Evolutionary conservation across 106 monocot genomes (phyloP).

Genomic region (Xerophyta viscosa): DNA sequence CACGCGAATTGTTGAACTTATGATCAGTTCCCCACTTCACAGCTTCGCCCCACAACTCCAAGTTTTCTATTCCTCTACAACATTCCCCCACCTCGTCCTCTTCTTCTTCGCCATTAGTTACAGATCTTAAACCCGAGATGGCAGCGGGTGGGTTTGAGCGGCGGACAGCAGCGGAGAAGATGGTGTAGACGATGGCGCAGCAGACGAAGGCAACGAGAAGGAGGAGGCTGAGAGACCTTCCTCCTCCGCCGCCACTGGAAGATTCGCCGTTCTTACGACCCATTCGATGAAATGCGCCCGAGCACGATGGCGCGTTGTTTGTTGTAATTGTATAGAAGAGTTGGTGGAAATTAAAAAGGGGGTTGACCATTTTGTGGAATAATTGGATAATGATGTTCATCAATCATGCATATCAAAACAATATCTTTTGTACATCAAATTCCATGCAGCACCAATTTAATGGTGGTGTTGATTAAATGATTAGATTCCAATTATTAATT

Average conservation of each 20-base stretch:
- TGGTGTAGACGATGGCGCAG: constrained; percentile 43
- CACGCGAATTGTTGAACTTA: constrained; percentile 47
- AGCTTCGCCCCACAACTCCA: constrained; percentile 86
- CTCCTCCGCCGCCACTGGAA: constrained; percentile 6
- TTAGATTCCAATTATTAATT: no score
- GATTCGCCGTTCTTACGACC: constrained; percentile 17
- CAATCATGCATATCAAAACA: no score
- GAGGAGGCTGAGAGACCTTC: constrained; percentile 17
- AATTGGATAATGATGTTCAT: no score
- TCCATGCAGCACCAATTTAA: no score
- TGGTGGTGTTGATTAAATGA: no score
- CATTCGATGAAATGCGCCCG: constrained; percentile 11
- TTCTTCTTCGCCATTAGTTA: background rate
- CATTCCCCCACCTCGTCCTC: constrained; percentile 35
- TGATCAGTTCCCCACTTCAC: constrained; percentile 85
- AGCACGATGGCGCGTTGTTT: no score
- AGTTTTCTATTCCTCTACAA: constrained; percentile 58
- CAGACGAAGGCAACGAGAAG: constrained; percentile 19
- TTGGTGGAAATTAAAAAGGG: background rate
- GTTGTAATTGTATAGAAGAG: background rate
- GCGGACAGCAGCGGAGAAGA: constrained; percentile 18
- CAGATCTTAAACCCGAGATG: no score
- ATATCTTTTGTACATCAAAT: no score
- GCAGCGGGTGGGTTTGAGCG: background rate
- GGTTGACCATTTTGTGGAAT: background rate